Conservation (phyloP, 371 early-diverging fungal species). For the Rhizomucor miehei region DNA sequence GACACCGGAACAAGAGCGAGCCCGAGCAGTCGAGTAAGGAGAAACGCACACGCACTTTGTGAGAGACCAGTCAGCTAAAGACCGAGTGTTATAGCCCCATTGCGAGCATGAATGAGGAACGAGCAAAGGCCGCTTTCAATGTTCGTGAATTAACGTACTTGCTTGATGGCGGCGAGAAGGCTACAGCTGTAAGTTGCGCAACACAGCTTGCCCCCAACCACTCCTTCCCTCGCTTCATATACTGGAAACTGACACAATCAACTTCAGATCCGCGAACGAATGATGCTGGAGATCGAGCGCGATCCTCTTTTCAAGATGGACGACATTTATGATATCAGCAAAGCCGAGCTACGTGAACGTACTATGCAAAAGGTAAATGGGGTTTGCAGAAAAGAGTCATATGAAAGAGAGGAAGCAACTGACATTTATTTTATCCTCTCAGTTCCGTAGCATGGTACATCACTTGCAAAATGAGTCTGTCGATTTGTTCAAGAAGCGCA, state of each 20-base stretch:
- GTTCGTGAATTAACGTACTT: constrained; percentile 78
- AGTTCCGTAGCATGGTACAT: constrained; percentile 72
- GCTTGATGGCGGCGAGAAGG: constrained; percentile 75
- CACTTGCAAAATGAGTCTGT: constrained; percentile 77
- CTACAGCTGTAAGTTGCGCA: constrained; percentile 44
- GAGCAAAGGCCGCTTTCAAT: constrained; percentile 72
- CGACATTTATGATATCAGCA: constrained; percentile 77
- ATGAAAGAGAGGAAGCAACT: background rate
- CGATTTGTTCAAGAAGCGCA: constrained; percentile 70
- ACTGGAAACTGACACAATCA: background rate
- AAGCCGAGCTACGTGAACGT: constrained; percentile 78
- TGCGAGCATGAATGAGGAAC: constrained; percentile 63
- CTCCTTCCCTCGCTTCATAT: too few relatives aligned
- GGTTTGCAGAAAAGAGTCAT: too few relatives aligned
- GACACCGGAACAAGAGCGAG: constrained; percentile 21
- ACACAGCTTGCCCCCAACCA: too few relatives aligned
- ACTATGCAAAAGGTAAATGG: constrained; percentile 84
- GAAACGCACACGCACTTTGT: background rate
- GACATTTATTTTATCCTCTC: background rate
- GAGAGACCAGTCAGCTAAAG: background rate
- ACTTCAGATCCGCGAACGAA: constrained; percentile 66
- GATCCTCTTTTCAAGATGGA: constrained; percentile 83
- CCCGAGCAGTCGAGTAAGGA: constrained; percentile 28
- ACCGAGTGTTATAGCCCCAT: constrained; percentile 29
- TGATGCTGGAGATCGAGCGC: constrained; percentile 87